Evolutionary conservation across 345 rosid genomes (phyloP).

Genomic region (Eucalyptus victrix): DNA sequence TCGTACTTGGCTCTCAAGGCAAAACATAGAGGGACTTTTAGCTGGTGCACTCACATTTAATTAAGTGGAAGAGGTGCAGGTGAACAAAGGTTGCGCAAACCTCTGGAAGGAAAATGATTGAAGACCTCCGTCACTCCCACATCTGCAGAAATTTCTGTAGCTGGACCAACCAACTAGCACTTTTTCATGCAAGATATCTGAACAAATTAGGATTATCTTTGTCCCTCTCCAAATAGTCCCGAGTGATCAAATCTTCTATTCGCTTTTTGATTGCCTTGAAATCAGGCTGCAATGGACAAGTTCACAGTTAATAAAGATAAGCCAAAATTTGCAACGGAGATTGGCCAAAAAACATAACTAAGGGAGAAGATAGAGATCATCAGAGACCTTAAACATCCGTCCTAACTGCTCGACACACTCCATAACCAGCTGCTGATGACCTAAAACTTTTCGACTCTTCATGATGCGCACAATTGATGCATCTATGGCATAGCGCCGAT

Average conservation of each 20-base stretch:
- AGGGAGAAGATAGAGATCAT: neutral
- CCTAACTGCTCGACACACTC: conserved; percentile 64
- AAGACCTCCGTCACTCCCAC: accelerated
- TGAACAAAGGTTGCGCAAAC: accelerated
- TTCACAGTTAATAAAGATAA: neutral
- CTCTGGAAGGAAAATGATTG: neutral
- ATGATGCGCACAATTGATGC: conserved; percentile 70
- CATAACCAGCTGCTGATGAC: conserved; percentile 41
- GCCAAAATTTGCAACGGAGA: neutral
- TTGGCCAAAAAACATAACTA: neutral
- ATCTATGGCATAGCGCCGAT: conserved; percentile 60
- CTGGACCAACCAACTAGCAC: neutral
- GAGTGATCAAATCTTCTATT: conserved; percentile 60
- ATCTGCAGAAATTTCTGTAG: neutral
- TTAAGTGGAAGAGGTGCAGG: neutral
- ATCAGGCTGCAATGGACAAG: conserved; percentile 48
- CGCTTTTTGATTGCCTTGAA: conserved; percentile 66
- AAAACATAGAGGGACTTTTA: neutral
- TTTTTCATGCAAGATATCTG: conserved; percentile 33
- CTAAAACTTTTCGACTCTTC: conserved; percentile 58
- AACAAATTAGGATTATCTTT: conserved; percentile 37
- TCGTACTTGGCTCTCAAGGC: neutral
- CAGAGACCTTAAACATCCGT: conserved; percentile 55
- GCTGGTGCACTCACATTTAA: neutral
- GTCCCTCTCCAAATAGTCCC: conserved; percentile 64